Conservation (phyloP, 345 rosid species). For the Ceriops tagal region DNA sequence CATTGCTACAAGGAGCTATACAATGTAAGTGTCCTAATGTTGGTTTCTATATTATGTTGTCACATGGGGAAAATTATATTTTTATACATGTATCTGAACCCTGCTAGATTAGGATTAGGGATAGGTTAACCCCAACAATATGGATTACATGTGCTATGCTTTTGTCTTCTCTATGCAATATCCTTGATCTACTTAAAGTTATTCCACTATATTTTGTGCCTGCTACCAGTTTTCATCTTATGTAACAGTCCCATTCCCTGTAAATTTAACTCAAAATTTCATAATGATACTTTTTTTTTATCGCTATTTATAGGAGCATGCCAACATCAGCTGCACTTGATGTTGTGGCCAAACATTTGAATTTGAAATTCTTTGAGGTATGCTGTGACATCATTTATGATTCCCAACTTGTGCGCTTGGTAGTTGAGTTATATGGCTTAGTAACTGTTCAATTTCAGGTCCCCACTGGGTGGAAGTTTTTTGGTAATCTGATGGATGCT, state of each 20-base stretch:
- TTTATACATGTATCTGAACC: no score
- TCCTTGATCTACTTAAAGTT: no score
- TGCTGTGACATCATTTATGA: slow-evolving; percentile 8
- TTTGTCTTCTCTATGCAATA: no score
- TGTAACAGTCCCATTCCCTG: background rate
- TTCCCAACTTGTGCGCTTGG: background rate
- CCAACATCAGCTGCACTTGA: slow-evolving; percentile 99
- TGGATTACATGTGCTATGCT: no score
- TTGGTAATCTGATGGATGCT: slow-evolving; percentile 99
- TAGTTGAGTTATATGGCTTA: slow-evolving; percentile 8
- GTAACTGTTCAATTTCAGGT: slow-evolving; percentile 47
- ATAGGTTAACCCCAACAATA: no score
- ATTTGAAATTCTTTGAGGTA: slow-evolving; percentile 97
- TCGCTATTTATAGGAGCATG: slow-evolving; percentile 81
- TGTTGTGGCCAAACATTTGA: slow-evolving; percentile 81
- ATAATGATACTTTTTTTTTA: background rate
- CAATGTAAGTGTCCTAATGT: no score
- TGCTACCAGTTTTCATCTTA: background rate
- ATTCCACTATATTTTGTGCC: no score
- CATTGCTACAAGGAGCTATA: no score
- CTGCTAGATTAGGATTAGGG: no score
- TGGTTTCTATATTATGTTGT: no score
- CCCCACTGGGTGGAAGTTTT: slow-evolving; percentile 99
- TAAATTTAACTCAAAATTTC: background rate
- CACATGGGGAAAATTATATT: no score